Percentiles rank a stretch among this genome's conserved stretches.
phyloP scores from a whole-genome alignment of 495 filamentous ascomycete genomes.

The Penicillium coffeae region DNA sequence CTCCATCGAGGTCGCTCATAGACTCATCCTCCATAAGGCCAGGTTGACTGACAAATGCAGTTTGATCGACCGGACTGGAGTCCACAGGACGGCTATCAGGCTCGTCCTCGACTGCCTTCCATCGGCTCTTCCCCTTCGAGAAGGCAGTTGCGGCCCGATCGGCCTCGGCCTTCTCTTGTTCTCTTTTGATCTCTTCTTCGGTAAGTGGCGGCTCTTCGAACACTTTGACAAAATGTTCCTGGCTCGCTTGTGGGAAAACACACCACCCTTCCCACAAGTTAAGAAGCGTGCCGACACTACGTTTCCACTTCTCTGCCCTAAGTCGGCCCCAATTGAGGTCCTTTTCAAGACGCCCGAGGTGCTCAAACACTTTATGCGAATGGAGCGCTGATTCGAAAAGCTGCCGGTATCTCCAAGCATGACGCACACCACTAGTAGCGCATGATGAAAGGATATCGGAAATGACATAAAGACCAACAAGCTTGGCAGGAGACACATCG shows the following conservation, averaged over 20 bases:
- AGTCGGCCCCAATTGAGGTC: constrained; percentile 78
- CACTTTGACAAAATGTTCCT: constrained; percentile 65
- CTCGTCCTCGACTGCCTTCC: constrained; percentile 68
- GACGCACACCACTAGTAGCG: constrained; percentile 74
- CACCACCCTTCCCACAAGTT: constrained; percentile 86
- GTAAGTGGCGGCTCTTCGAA: constrained; percentile 73
- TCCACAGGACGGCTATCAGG: constrained; percentile 38
- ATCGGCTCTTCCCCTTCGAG: constrained; percentile 55
- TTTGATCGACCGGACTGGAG: constrained; percentile 11
- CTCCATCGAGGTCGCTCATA: constrained; percentile 46
- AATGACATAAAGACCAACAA: constrained; percentile 81
- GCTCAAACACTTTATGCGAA: constrained; percentile 69
- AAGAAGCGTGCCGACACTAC: constrained; percentile 68
- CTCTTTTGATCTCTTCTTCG: constrained; percentile 45
- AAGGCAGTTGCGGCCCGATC: constrained; percentile 34
- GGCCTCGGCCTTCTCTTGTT: constrained; percentile 45
- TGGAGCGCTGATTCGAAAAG: constrained; percentile 76
- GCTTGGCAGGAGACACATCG: constrained; percentile 69
- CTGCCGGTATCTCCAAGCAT: constrained; percentile 87
- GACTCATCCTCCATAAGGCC: constrained; percentile 33
- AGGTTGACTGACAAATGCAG: constrained; percentile 3
- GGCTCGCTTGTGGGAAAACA: constrained; percentile 72
- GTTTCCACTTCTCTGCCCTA: constrained; percentile 85
- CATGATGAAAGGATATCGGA: constrained; percentile 86
- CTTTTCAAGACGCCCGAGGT: constrained; percentile 73